Evolutionary conservation across 345 rosid genomes (phyloP), one percentile per base, ranked within the genome.

Genomic region (Salix purpurea): DNA sequence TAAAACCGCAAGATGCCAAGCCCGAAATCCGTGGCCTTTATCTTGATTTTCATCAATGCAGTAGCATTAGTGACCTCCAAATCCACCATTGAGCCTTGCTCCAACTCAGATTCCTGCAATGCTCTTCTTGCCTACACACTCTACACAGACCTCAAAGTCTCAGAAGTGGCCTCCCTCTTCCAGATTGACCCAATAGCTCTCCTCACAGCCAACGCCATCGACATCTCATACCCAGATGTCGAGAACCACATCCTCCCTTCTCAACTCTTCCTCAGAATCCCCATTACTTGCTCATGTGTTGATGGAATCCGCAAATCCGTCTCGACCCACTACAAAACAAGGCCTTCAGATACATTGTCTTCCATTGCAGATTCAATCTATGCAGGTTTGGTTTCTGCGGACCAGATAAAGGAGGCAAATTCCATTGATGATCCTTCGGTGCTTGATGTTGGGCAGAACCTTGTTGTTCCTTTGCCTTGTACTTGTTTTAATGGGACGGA

Each of bases 21-120:
- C 52, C 77, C 82, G 24, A 79, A 78, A 79, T 76, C 75, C 44
- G 26, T 54, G 15, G 2, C 64, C 11, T 39, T 79, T 60, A 37
- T 87, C 76, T 70, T 86, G 23, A 19, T 86, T 70, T 24, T 93
- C 68, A 23, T 82, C 84, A 86, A 73, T 81, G 82, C 82, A 70
- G 84, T 79, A 30, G 75, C 77, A 30, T 34, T 56, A 1, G 91
- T 85, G 24, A 70, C 73, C 7, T 65, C 97, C 30, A 95, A 95
- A 84, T 95, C 99, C 15, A 95, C 98, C 24, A 95, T 95, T 18
- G 99, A 95, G 84, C 96, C 99, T 4, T 95, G 99, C 81, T 89
- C 99, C 11, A 91, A 84, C 81, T 87, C 86, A 21, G 91, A 91
- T 79, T 81, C 91, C 39, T 95, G 99, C 84, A 89, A 84, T 82